Base-by-base conservation (phyloP, 176 grass and related monocot species). In the bread wheat (Triticum aestivum) region DNA sequence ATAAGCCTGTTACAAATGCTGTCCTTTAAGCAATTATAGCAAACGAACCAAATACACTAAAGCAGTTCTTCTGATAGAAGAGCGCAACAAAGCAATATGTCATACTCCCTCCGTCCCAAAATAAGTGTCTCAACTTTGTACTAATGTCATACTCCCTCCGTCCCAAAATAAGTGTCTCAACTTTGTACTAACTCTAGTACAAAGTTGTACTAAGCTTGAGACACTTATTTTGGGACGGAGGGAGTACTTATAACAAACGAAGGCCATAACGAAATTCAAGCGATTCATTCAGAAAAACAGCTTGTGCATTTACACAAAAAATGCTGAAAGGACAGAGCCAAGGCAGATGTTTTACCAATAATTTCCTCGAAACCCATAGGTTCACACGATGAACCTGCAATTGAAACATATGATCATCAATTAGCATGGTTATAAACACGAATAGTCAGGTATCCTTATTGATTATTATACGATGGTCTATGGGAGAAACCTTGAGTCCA, bases 301-400 rank as follows among this genome's bases (percentile, higher is more conserved):
- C 63, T 30, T 65, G 23, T 29, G 11, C 23, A 65, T 11, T 12
- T 6, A 12, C n/a, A 65, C 7, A 14, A 27, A 65, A 29, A 27
- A 26, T 24, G 63, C 23, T 4, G 11, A 1, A 65, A 65, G 63
- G 63, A 29, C 23, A 65, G 26, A 65, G 63, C 11, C 23, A 67
- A 67, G 24, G 41, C 8, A 66, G 63, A 81, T 32, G 56, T 44
- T 49, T 69, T 81, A 81, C 79, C 24, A 52, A 81, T 33, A 20
- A 81, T 1, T 3, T 7, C 24, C 26, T 30, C 15, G 2, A 81
- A 12, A 32, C 4, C 35, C 14, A 33, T 66, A 3, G 41, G 39
- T 12, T 67, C 23, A 68, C 13, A 35, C 5, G 9, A 66, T 52
- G 6, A 51, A 39, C 61, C 79, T 69, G 79, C 26, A 24, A 79